Evolutionary conservation across 768 basidiomycete genomes (phyloP).

Genomic region (Termitomyces sp.): DNA sequence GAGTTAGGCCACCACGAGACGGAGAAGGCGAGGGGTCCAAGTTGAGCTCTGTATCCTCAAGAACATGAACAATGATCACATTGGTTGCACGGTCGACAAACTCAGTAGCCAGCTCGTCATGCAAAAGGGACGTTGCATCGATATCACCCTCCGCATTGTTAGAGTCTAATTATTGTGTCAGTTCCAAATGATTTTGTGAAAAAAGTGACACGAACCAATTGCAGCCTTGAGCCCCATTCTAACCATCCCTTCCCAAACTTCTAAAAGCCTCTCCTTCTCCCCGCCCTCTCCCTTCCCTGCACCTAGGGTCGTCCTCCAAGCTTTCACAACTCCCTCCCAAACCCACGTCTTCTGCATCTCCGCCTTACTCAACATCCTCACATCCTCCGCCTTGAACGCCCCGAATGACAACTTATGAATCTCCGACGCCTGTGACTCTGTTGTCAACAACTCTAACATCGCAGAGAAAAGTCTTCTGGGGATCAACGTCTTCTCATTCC

Average conservation of each 20-base stretch:
- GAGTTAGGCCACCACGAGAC: conserved; percentile 4
- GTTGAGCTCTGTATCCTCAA: conserved; percentile 42
- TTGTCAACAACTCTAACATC: conserved; percentile 48
- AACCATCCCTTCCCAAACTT: conserved; percentile 57
- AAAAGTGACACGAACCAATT: conserved; percentile 33
- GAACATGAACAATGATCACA: conserved; percentile 39
- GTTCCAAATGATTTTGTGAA: not conserved
- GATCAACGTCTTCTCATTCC: conserved; percentile 31
- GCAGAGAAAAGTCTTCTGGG: conserved; percentile 53
- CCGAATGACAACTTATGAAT: conserved; percentile 53
- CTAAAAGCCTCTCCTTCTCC: conserved; percentile 23
- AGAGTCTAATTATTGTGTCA: not conserved
- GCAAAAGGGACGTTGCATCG: too few relatives aligned
- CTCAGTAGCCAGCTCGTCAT: conserved; percentile 29
- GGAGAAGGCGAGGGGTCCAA: conserved; percentile 24
- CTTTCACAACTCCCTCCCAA: conserved; percentile 17
- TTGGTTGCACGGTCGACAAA: conserved; percentile 37
- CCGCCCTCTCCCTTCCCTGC: not conserved
- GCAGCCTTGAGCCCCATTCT: conserved; percentile 42
- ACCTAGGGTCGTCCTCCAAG: conserved; percentile 12
- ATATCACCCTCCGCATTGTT: too few relatives aligned
- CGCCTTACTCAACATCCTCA: conserved; percentile 50
- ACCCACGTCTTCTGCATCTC: conserved; percentile 51
- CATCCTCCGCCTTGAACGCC: conserved; percentile 44
- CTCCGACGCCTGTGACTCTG: too few relatives aligned